Evolutionary conservation across 208 protist species (phyloP), one percentile per base, ranked within the genome.

Genomic region (Acanthamoeba healyi): DNA sequence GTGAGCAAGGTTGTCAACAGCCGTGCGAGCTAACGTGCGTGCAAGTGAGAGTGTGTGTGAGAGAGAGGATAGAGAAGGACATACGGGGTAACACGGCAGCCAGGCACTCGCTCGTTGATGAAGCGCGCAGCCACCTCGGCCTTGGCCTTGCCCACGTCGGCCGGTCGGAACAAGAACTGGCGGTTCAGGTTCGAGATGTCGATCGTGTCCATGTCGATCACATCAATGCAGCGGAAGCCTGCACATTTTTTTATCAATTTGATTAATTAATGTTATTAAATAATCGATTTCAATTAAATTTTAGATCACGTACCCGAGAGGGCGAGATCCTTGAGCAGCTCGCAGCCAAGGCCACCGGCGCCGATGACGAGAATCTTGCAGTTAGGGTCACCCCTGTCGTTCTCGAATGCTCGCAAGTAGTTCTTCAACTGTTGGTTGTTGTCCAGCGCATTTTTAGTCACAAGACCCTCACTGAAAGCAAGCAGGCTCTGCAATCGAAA

Each of bases 181-280:
- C 99, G 97, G 49, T 98, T 99, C 17, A 99, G 97, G 96, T 99
- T 99, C 87, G 98, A 99, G 97, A 99, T 99, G 95, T 99, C 99
- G 96, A 99, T 99, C 0, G 94, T 98, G 95, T 99, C 99, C 98
- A 99, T 99, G 96, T 99, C 99, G 9, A 99, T 99, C 49, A 99
- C 98, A 56, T 95, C 98, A 97, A 44, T 46, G 36, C 32, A 90
- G 26, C 58, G 58, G 29, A 65, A 61, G 14, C 40, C 82, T 46
- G 40, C 86, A 74, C 29, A 42, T 10, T 24, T 54, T 54, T 61
- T 61, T 61, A 95, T 99, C 98, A 58, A 99, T 99, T n/a, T n/a
- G 0, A 99, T 98, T 51, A n/a, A n/a, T 61, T 26, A 9, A 4
- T 26, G 0, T n/a, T 0, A 29, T n/a, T 0, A 61, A 61, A 61